Conservation (phyloP, 352 stramenopile species). For the Globisporangium abappressorium region DNA sequence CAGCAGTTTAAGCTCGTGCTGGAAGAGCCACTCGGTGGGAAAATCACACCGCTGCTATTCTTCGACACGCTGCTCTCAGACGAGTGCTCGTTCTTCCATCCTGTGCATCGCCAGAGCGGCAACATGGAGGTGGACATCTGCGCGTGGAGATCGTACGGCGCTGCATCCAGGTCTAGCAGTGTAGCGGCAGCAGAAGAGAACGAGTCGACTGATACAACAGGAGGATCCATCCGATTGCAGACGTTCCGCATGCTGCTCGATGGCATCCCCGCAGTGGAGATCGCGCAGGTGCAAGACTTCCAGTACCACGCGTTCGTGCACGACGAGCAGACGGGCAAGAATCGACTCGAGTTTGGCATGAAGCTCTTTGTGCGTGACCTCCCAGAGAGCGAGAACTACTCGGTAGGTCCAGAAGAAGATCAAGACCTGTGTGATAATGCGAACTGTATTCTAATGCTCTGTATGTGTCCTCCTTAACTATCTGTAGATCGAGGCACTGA, state of each 20-base stretch:
- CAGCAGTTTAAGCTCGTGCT: slow-evolving; percentile 44
- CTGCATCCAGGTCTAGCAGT: not conserved
- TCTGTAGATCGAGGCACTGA: slow-evolving; percentile 41
- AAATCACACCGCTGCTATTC: slow-evolving; percentile 46
- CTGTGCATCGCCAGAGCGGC: slow-evolving; percentile 29
- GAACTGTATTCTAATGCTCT: not conserved
- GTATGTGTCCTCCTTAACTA: not conserved
- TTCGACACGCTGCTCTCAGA: slow-evolving; percentile 60
- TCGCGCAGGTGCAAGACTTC: slow-evolving; percentile 49
- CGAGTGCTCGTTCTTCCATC: slow-evolving; percentile 49
- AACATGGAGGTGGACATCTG: slow-evolving; percentile 68
- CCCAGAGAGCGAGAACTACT: slow-evolving; percentile 52
- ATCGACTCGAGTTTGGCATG: slow-evolving; percentile 65
- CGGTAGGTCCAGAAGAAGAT: slow-evolving; percentile 32
- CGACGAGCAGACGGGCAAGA: slow-evolving; percentile 21
- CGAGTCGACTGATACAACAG: not conserved
- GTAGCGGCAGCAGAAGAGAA: slow-evolving; percentile 7
- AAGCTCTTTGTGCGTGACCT: slow-evolving; percentile 53
- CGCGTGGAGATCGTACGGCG: slow-evolving; percentile 31
- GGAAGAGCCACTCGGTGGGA: slow-evolving; percentile 36
- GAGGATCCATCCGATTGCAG: slow-evolving; percentile 50
- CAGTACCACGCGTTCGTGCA: slow-evolving; percentile 53
- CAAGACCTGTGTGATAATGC: not conserved
- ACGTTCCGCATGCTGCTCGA: slow-evolving; percentile 55
- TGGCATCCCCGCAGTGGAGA: slow-evolving; percentile 40